Base-by-base conservation (phyloP, 441 rosid species). In the Euphorbia schlechtendalii region DNA sequence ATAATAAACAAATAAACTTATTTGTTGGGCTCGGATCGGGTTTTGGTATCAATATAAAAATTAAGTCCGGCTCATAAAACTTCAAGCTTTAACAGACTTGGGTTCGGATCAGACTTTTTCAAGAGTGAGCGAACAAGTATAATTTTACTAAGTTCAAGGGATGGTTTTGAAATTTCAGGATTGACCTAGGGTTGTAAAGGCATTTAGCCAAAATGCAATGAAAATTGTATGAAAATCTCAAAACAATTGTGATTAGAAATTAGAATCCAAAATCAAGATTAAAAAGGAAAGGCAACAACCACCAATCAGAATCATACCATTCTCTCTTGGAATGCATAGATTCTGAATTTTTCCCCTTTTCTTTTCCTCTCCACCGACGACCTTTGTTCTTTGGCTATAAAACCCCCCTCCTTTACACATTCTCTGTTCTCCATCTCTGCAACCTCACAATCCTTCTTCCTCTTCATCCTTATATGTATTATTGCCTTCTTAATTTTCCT, bases 351-450 rank as follows among this genome's bases (percentile, higher is more conserved):
- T 30, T 13, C 14, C 11, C 14, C 24, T 54, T 13, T 32, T 13
- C 48, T 11, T 40, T 58, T 6, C 48, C 41, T 56, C 24, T 67
- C 62, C 66, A 61, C 67, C 67, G 67, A 69, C 72, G 46, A 69
- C 9, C 62, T 55, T 11, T 41, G 11, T 12, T 43, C 67, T 41
- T 14, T 12, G 9, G 15, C 27, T 54, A 54, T 24, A 54, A 38
- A 14, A 14, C 36, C 36, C 36, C 24, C 57, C n/a, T n/a, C n/a
- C n/a, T n/a, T n/a, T n/a, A n/a, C n/a, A n/a, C n/a, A n/a, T n/a
- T n/a, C n/a, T n/a, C n/a, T 2, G 2, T 10, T 25, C 18, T 6
- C 53, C 45, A 0, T 22, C 30, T 38, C 32, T 8, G 45, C 34
- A 15, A 14, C 45, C 20, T 4, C 2, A 32, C n/a, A 27, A n/a